phyloP scores from a whole-genome alignment of 176 grass and related monocot genomes.

The Cymbopogon citratus region DNA sequence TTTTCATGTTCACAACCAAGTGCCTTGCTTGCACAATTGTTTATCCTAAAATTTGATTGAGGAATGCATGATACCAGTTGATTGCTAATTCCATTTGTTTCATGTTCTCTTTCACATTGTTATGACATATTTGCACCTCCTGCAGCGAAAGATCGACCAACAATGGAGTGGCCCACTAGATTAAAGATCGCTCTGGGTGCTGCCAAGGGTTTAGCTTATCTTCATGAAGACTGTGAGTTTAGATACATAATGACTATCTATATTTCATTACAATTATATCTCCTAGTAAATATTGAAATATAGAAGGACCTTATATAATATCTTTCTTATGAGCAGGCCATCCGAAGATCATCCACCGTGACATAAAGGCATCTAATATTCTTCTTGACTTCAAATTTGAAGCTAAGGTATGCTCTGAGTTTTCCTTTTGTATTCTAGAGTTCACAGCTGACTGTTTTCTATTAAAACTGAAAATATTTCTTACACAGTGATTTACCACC shows the following conservation, averaged over 20 bases:
- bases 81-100: neutral
- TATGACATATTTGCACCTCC: conserved; percentile 14
- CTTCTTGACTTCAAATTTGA: conserved; percentile 74
- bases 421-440: conserved; percentile 7
- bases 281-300: neutral
- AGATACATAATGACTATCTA: conserved; percentile 6
- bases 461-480: neutral
- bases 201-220: conserved; percentile 80
- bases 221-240: conserved; percentile 88
- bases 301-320: neutral
- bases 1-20: neutral
- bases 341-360: conserved; percentile 80
- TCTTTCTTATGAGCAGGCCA: conserved; percentile 49
- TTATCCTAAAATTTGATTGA: neutral
- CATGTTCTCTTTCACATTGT: neutral
- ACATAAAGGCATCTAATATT: conserved; percentile 79
- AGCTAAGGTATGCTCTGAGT: conserved; percentile 49
- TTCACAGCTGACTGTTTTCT: neutral
- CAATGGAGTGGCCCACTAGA: conserved; percentile 71
- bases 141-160: conserved; percentile 46
- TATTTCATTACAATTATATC: neutral
- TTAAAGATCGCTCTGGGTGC: conserved; percentile 75
- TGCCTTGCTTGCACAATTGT: neutral
- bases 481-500: neutral
- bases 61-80: neutral